Evolutionary conservation across 163 green algal species (phyloP), one percentile per base, ranked within the genome.

Genomic region (Coccomyxa subellipsoidea): DNA sequence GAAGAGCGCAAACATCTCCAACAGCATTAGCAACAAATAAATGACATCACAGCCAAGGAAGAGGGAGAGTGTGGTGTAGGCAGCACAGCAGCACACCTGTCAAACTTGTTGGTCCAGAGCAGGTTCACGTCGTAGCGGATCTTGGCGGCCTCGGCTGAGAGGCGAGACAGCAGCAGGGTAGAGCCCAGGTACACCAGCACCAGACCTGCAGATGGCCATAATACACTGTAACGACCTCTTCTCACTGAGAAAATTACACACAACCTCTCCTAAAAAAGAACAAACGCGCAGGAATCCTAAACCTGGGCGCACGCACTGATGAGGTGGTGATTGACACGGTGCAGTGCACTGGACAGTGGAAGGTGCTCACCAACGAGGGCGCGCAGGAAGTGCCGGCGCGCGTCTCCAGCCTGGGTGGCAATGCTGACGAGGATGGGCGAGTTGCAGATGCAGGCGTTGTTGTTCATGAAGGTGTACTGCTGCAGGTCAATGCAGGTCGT

Each of bases 361-460:
- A 59, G 27, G 18, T 18, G 10, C 66, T 73, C 66, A 73, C 66
- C 66, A 73, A 73, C n/a, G 27, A 34, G 29, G n/a, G 66, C 66
- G 21, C 18, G 18, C 66, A 73, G 27, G 66, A 36, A 73, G 66
- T 73, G 66, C 2, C 66, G 21, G 27, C 29, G 29, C n/a, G 66
- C 66, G 8, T 34, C n/a, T 4, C 66, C 66, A 32, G 66, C 66
- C 29, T 34, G 8, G 66, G 27, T 73, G 66, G 66, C 66, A 3
- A 73, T 27, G 29, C 8, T 32, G 66, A 32, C 66, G 21, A 73
- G 66, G 29, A 34, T 34, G 29, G 66, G 66, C 29, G 29, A 36
- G 66, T 73, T 73, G 66, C 66, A 73, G 66, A 73, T 73, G 66
- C 66, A 73, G 66, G 66, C 27, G 66, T 73, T 73, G 8, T 34